Percentiles rank a stretch among this genome's conserved stretches.
Evolutionary conservation across 140 eudicot genomes (phyloP).

Genomic region (Flaveria floridana): DNA sequence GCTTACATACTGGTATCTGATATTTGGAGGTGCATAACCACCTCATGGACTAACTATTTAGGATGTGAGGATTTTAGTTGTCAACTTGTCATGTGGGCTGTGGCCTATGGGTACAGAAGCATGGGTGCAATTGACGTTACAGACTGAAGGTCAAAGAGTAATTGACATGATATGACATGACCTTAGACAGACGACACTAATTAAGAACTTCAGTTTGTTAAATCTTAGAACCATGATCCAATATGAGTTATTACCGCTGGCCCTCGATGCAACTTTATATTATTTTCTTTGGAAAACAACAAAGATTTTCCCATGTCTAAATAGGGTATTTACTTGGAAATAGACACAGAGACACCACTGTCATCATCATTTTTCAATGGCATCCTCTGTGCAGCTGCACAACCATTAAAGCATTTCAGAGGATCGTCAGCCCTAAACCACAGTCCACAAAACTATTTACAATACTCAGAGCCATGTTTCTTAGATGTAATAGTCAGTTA

Average conservation of each 20-base stretch:
- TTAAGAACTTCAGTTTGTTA: conserved; percentile 1
- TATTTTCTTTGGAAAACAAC: neutral
- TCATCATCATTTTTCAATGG: conserved; percentile 17
- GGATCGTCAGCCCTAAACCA: neutral
- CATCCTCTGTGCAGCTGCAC: conserved; percentile 1
- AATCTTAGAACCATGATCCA: conserved; percentile 12
- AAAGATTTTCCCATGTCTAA: neutral
- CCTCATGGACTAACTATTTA: neutral
- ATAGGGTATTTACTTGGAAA: neutral
- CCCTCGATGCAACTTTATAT: neutral
- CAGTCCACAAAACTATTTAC: neutral
- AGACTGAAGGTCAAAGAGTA: neutral
- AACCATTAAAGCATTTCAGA: conserved; percentile 6
- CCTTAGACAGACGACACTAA: neutral
- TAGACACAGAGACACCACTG: conserved; percentile 10
- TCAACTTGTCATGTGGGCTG: neutral
- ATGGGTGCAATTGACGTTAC: neutral
- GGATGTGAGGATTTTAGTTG: neutral
- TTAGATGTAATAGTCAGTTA: neutral
- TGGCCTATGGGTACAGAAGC: neutral
- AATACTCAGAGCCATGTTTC: neutral
- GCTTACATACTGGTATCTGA: no score
- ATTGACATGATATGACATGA: neutral
- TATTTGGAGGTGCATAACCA: neutral
- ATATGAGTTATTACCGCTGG: neutral